Evolutionary conservation across 2,329 filamentous ascomycete species (phyloP), one percentile per base, ranked within the genome.

Genomic region (Fusarium sp.): DNA sequence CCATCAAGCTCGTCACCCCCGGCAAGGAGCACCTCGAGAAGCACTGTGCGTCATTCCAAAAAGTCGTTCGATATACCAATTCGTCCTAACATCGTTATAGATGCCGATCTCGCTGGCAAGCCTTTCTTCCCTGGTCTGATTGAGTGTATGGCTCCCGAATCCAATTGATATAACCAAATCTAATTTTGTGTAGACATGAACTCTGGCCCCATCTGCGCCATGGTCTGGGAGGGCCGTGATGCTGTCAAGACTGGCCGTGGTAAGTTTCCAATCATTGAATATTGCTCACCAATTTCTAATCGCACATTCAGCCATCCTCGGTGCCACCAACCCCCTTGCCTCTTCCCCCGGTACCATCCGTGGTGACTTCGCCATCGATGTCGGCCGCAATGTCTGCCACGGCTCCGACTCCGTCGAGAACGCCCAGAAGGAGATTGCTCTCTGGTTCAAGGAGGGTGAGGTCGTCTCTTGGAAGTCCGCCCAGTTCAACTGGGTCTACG

Each of bases 221-320:
- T 98, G 96, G 93, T 99, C 87, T 99, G 96, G 96, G 95, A 99
- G 88, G 96, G 96, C 84, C 94, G 93, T 90, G 95, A 99, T 83
- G 96, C 92, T 86, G 95, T 98, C 91, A 98, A 98, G 94, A 98
- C 95, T 80, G 96, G 96, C 87, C 96, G 96, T 84, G 84, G 92
- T 94, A 91, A 79, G 91, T 88, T 75, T 3, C 28, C 45, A 51
- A 20, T 13, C 20, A 20, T 39, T 57, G 38, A 26, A 30, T 6
- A 50, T 36, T 24, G 32, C 12, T 38, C n/a, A 17, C 44, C 61
- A 28, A 24, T 68, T 57, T 58, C 77, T 70, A 79, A 73, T 73
- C 28, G 69, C 45, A 20, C 65, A 36, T 45, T 38, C 75, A 94
- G 91, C 88, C 86, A 92, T 99, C 85, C 95, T 99, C 85, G 96